A percentile compares a stretch with the other conserved stretches of the same genome.
Conservation (phyloP, 2,329 filamentous ascomycete genomes). For the Didymellaceae sp. region DNA sequence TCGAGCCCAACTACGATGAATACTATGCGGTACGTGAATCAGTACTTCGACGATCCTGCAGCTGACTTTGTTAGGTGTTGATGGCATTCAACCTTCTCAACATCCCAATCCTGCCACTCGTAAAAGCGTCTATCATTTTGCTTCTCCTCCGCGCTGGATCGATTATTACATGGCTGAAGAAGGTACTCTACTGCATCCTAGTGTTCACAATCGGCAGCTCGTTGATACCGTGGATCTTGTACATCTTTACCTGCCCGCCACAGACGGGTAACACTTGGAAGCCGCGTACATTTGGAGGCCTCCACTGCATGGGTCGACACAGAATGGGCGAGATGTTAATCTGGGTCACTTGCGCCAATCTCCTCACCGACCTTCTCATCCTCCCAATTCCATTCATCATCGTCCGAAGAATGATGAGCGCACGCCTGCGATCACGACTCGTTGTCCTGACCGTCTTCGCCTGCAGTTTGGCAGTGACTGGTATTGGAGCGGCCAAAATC, state of each 20-base stretch:
- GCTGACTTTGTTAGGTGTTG: constrained; percentile 35
- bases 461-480: constrained; percentile 50
- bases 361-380: constrained; percentile 50
- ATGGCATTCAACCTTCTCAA: constrained; percentile 51
- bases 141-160: constrained; percentile 49
- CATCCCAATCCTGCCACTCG: constrained; percentile 50
- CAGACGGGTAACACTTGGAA: constrained; percentile 50
- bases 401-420: constrained; percentile 50
- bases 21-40: constrained; percentile 40
- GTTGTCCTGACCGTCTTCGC: constrained; percentile 50
- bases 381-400: constrained; percentile 52
- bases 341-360: constrained; percentile 51
- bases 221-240: constrained; percentile 46
- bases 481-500: constrained; percentile 50
- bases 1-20: constrained; percentile 47
- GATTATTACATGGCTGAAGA: constrained; percentile 48
- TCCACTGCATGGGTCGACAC: constrained; percentile 48
- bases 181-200: constrained; percentile 47
- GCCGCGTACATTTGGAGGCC: constrained; percentile 46
- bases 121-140: constrained; percentile 50
- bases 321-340: constrained; percentile 48
- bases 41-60: neutral
- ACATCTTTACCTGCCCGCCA: constrained; percentile 50
- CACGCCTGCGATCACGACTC: constrained; percentile 45
- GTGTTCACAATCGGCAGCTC: constrained; percentile 45